These are phyloP conservation scores for Lactarius quietus DNA, from an alignment of 768 basidiomycete genomes.

Conservation along the genomic window DNA sequence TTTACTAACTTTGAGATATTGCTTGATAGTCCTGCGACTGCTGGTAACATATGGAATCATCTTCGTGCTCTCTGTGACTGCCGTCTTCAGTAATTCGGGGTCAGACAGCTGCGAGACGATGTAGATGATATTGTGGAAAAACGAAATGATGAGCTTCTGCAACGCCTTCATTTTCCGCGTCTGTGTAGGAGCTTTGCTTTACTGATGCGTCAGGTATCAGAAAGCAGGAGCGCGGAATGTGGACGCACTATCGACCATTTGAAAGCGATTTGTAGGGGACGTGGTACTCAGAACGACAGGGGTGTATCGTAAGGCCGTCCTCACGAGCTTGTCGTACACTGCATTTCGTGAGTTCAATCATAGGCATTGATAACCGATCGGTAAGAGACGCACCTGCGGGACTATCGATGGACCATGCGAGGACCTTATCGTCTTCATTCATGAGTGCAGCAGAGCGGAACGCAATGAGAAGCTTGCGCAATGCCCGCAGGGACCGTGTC, in stretches of 20 bases:
- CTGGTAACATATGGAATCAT: constrained; percentile 84
- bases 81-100: constrained; percentile 59
- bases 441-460: constrained; percentile 89
- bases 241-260: constrained; percentile 80
- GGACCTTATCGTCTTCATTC: constrained; percentile 76
- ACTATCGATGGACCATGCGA: constrained; percentile 86
- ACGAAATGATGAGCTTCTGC: constrained; percentile 84
- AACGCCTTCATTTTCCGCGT: constrained; percentile 78
- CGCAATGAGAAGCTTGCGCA: constrained; percentile 81
- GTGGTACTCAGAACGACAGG: constrained; percentile 86
- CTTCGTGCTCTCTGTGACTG: constrained; percentile 82
- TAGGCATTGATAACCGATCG: background rate
- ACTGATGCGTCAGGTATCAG: constrained; percentile 12
- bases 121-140: constrained; percentile 83
- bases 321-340: constrained; percentile 96
- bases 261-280: constrained; percentile 79
- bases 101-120: constrained; percentile 75
- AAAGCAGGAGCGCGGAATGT: background rate
- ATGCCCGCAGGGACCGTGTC: constrained; percentile 81
- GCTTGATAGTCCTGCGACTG: constrained; percentile 79
- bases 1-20: constrained; percentile 72
- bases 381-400: constrained; percentile 52
- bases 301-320: constrained; percentile 83
- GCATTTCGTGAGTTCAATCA: constrained; percentile 1
- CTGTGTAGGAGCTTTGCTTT: constrained; percentile 80